Conservation (phyloP, 805 yeast species). For the Blastobotrys americana region DNA sequence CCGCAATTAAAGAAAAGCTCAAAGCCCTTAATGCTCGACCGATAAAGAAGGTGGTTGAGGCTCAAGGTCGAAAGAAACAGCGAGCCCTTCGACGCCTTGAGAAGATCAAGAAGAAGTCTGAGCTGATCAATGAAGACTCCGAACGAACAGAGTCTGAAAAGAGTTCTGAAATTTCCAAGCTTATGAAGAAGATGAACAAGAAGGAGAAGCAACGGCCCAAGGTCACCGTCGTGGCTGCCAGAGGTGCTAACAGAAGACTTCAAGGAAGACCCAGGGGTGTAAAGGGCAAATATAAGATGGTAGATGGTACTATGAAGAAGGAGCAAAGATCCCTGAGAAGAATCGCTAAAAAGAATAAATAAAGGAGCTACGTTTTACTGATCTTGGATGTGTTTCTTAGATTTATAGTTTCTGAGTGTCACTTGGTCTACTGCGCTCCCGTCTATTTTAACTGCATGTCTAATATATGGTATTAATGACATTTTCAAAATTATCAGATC, state of each 20-base stretch:
- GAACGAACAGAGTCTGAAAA: conserved; percentile 88
- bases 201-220: conserved; percentile 67
- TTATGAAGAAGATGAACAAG: conserved; percentile 74
- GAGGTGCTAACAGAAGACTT: conserved; percentile 75
- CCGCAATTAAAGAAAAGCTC: conserved; percentile 67
- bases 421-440: too few relatives aligned
- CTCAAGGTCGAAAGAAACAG: conserved; percentile 92
- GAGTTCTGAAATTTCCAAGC: conserved; percentile 82
- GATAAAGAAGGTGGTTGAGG: conserved; percentile 96
- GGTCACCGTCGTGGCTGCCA: conserved; percentile 83
- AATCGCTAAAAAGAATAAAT: conserved; percentile 78
- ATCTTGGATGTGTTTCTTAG: too few relatives aligned
- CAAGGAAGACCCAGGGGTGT: conserved; percentile 96
- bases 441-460: too few relatives aligned
- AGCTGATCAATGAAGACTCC: conserved; percentile 77
- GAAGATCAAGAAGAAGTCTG: conserved; percentile 86
- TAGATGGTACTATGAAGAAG: conserved; percentile 95
- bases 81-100: conserved; percentile 83
- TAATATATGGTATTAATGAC: too few relatives aligned
- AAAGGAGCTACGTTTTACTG: too few relatives aligned
- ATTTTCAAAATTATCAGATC: too few relatives aligned
- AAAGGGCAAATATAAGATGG: conserved; percentile 98
- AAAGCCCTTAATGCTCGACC: conserved; percentile 92
- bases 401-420: background rate
- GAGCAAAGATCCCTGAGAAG: conserved; percentile 91